Percentiles rank a stretch among this genome's conserved stretches.
Evolutionary conservation across 148 eudicot species (phyloP).

Genomic region (Rheum nobile): DNA sequence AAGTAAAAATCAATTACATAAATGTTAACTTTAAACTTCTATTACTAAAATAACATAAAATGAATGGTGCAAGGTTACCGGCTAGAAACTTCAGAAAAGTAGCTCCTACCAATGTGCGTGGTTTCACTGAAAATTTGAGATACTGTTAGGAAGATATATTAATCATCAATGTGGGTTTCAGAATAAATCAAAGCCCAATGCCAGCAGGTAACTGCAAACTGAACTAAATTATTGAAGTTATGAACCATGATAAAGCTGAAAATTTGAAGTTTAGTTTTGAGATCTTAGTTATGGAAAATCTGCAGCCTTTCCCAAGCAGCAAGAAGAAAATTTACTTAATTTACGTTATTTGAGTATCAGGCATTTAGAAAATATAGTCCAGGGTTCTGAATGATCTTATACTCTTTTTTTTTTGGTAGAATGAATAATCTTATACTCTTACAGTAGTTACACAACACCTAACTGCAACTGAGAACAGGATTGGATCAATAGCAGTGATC

Average conservation of each 20-base stretch:
- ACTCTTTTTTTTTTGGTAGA: too few relatives aligned
- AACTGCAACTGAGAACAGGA: not conserved
- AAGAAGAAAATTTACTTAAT: not conserved
- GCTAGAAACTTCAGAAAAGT: constrained; percentile 73
- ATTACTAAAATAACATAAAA: not conserved
- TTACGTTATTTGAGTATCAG: not conserved
- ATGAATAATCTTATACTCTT: not conserved
- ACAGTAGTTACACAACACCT: not conserved
- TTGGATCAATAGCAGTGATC: not conserved
- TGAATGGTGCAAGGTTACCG: constrained; percentile 30
- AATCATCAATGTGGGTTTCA: not conserved
- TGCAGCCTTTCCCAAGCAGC: not conserved
- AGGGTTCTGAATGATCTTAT: not conserved
- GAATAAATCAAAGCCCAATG: not conserved
- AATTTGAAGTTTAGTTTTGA: not conserved
- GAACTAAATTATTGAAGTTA: not conserved
- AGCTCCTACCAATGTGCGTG: constrained; percentile 69
- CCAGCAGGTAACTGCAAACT: not conserved
- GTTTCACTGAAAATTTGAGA: constrained; percentile 50
- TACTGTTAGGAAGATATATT: not conserved
- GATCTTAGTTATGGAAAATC: not conserved
- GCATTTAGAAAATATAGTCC: not conserved
- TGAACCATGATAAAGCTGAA: not conserved
- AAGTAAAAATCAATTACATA: not conserved
- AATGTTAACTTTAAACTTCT: not conserved